phyloP scores from a whole-genome alignment of 2,329 filamentous ascomycete species.

The Spiromastix sp. region DNA sequence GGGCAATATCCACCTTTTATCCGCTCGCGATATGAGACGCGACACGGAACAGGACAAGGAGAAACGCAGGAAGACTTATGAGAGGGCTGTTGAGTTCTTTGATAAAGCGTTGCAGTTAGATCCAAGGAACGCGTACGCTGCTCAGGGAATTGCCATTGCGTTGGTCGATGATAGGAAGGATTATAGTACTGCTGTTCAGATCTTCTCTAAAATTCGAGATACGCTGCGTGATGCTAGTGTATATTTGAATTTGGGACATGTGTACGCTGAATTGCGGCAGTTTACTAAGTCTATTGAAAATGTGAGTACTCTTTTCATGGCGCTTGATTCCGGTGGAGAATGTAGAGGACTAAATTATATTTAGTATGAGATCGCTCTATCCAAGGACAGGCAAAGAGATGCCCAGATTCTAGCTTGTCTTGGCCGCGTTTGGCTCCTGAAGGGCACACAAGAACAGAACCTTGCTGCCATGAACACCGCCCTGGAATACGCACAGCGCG shows the following conservation, averaged over 20 bases:
- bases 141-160: slow-evolving; percentile 90
- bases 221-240: slow-evolving; percentile 82
- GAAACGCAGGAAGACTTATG: slow-evolving; percentile 77
- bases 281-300: slow-evolving; percentile 86
- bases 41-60: slow-evolving; percentile 84
- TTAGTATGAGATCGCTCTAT: slow-evolving; percentile 73
- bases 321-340: not conserved
- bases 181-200: slow-evolving; percentile 66
- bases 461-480: slow-evolving; percentile 53
- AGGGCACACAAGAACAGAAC: slow-evolving; percentile 59
- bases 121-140: slow-evolving; percentile 88
- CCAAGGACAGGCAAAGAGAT: slow-evolving; percentile 69
- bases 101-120: slow-evolving; percentile 96
- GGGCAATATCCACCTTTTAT: slow-evolving; percentile 85
- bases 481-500: slow-evolving; percentile 54
- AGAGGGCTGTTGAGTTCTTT: slow-evolving; percentile 93
- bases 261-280: slow-evolving; percentile 82
- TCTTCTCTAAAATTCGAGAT: slow-evolving; percentile 84
- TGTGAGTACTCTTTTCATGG: slow-evolving; percentile 24
- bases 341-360: slow-evolving; percentile 13
- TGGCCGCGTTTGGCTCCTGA: slow-evolving; percentile 76
- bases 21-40: slow-evolving; percentile 88
- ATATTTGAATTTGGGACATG: slow-evolving; percentile 86
- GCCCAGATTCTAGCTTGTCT: slow-evolving; percentile 73
- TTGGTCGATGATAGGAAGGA: slow-evolving; percentile 93